A percentile compares a stretch with the other conserved stretches of the same genome.
These are phyloP conservation scores for Metrosideros polymorpha DNA, from an alignment of 441 rosid species.

Conservation along the genomic window DNA sequence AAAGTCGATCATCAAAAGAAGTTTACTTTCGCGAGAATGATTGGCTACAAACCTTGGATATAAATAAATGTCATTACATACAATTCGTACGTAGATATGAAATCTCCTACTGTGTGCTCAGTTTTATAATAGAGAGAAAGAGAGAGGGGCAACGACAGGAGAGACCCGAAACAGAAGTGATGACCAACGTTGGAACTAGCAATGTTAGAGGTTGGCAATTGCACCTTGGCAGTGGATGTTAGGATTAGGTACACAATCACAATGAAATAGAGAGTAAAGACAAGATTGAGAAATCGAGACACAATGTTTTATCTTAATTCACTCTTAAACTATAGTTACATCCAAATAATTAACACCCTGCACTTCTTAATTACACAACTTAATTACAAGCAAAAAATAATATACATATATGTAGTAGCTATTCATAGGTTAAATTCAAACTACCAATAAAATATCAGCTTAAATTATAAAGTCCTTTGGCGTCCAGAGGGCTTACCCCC, in stretches of 20 bases:
- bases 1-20: neutral
- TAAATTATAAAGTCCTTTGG: too few relatives aligned
- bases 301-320: neutral
- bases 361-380: too few relatives aligned
- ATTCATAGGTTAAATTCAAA: too few relatives aligned
- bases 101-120: neutral
- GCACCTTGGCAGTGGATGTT: fast-evolving
- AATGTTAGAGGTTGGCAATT: fast-evolving
- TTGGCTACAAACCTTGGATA: neutral
- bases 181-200: fast-evolving
- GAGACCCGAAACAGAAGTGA: neutral
- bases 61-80: neutral
- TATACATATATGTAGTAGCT: too few relatives aligned
- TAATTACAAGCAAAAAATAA: too few relatives aligned
- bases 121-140: neutral
- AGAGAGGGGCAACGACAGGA: fast-evolving
- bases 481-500: too few relatives aligned
- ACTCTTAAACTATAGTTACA: too few relatives aligned
- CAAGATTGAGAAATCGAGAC: neutral
- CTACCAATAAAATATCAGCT: too few relatives aligned
- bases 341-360: too few relatives aligned
- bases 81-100: neutral
- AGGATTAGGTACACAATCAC: neutral
- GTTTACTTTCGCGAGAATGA: neutral
- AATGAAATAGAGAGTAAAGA: neutral